Evolutionary conservation across 2,329 filamentous ascomycete genomes (phyloP).

Genomic region (Sarocladiaceae sp.): DNA sequence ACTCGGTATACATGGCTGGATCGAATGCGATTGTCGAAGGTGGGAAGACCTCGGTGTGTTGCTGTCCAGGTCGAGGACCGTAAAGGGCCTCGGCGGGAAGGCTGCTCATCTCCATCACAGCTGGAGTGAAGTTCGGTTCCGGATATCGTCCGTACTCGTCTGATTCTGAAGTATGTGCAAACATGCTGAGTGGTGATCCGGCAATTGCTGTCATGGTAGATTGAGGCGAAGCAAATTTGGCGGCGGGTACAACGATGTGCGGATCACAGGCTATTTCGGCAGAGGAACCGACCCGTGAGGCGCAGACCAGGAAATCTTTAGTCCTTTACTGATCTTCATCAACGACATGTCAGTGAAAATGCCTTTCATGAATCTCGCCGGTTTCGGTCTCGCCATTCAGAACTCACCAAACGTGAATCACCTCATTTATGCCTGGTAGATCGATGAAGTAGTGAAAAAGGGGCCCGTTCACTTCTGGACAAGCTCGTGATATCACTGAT

Average conservation of each 20-base stretch:
- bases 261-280: not conserved
- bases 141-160: constrained; percentile 43
- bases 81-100: constrained; percentile 42
- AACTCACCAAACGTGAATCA: not conserved
- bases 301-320: not conserved
- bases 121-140: constrained; percentile 37
- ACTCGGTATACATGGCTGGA: constrained; percentile 43
- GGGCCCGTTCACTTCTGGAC: no score
- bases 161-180: constrained; percentile 17
- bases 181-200: constrained; percentile 21
- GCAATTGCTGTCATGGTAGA: constrained; percentile 15
- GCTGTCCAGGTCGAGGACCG: constrained; percentile 8
- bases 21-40: constrained; percentile 39
- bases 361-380: no score
- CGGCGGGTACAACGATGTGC: constrained; percentile 23
- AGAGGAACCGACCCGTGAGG: constrained; percentile 2
- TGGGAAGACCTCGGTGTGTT: not conserved
- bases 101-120: constrained; percentile 44
- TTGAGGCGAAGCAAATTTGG: constrained; percentile 18
- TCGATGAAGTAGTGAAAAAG: no score
- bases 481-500: no score
- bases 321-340: no score
- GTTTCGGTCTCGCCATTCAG: no score
- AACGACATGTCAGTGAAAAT: no score
- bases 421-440: no score